Percentiles rank a stretch among this genome's conserved stretches.
phyloP scores from a whole-genome alignment of 176 grass and related monocot genomes.

The Oryza rufipogon region DNA sequence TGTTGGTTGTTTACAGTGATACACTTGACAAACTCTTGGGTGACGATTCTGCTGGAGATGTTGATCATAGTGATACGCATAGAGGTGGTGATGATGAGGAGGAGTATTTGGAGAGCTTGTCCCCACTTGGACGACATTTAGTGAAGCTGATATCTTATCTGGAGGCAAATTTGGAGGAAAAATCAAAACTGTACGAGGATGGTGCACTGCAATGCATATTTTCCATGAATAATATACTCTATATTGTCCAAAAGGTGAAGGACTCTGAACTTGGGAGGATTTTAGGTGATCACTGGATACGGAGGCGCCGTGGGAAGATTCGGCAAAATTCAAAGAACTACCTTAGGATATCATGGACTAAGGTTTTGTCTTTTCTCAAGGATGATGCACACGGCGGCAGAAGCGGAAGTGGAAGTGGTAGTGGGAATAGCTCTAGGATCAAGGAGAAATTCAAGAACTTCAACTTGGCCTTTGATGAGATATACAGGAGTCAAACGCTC shows the following conservation, averaged over 20 bases:
- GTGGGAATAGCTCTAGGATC: constrained; percentile 75
- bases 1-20: constrained; percentile 81
- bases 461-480: constrained; percentile 89
- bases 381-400: constrained; percentile 67
- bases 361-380: constrained; percentile 82
- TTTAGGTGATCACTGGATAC: constrained; percentile 88
- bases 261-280: constrained; percentile 89
- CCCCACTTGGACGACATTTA: constrained; percentile 61
- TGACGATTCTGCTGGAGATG: constrained; percentile 37
- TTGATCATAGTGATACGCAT: constrained; percentile 35
- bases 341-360: constrained; percentile 90
- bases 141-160: constrained; percentile 83
- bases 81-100: constrained; percentile 45
- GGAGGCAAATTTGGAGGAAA: constrained; percentile 90
- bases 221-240: constrained; percentile 94
- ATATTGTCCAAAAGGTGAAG: constrained; percentile 85
- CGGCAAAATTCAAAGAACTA: constrained; percentile 84
- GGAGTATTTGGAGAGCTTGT: constrained; percentile 67
- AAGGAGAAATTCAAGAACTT: constrained; percentile 96
- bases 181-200: constrained; percentile 91
- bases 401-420: constrained; percentile 52
- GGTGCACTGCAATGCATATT: constrained; percentile 84
- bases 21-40: constrained; percentile 69
- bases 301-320: constrained; percentile 70
- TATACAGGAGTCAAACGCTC: constrained; percentile 75